Conservation (phyloP, 176 grass and related monocot genomes). For the Triticum dicoccoides region DNA sequence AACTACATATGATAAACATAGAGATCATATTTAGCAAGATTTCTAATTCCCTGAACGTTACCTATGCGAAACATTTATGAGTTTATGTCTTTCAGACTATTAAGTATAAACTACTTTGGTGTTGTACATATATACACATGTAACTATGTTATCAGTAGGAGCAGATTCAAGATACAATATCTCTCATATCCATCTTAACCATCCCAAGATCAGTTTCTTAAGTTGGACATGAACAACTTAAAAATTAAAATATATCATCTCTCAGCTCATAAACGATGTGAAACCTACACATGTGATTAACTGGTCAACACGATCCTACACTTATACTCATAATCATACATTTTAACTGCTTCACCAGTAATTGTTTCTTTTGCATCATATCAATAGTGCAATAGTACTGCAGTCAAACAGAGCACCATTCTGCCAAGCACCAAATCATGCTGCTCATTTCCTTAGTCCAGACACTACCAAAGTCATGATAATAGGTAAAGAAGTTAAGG, state of each 20-base stretch:
- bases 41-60: not conserved
- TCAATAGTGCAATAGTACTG: not conserved
- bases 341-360: constrained; percentile 3
- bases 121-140: not conserved
- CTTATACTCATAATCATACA: constrained; percentile 12
- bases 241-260: not conserved
- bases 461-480: constrained; percentile 2
- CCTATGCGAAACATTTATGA: not conserved
- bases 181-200: not conserved
- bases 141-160: not conserved
- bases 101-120: constrained; percentile 13
- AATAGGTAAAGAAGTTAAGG: constrained; percentile 2
- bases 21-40: constrained; percentile 7
- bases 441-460: constrained; percentile 19
- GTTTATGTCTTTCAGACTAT: constrained; percentile 9
- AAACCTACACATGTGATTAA: not conserved
- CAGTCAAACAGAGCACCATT: not conserved
- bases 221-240: constrained; percentile 1
- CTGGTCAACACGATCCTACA: not conserved
- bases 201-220: not conserved
- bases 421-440: constrained; percentile 12
- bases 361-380: not conserved
- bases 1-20: not conserved
- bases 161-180: constrained; percentile 13
- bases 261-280: not conserved